Evolutionary conservation across 1,284 basidiomycete genomes (phyloP).

Genomic region (Boletus calvinii): DNA sequence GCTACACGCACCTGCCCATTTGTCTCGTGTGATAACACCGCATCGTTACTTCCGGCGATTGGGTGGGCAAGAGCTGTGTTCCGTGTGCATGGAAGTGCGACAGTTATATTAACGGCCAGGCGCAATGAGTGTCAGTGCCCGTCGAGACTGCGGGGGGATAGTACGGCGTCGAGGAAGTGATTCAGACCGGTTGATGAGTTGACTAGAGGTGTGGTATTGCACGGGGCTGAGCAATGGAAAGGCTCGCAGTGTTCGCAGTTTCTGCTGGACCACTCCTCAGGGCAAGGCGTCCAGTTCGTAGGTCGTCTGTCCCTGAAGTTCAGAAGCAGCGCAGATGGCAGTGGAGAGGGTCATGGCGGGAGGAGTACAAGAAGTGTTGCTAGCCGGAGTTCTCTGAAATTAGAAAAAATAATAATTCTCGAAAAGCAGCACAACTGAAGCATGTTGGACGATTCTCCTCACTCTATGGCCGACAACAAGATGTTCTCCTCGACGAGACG

Average conservation of each 20-base stretch:
- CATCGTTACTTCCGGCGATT: conserved; percentile 23
- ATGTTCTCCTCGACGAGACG: background rate
- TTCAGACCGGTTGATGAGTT: conserved; percentile 1
- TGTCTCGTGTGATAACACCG: conserved; percentile 1
- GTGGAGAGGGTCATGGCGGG: conserved; percentile 25
- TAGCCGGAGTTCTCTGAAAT: conserved; percentile 35
- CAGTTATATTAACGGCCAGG: conserved; percentile 27
- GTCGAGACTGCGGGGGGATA: conserved; percentile 4
- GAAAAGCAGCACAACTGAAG: conserved; percentile 17
- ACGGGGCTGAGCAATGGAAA: background rate
- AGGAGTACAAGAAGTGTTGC: conserved; percentile 31
- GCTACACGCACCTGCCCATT: conserved; percentile 14
- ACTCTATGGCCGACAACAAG: background rate
- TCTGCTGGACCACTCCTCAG: conserved; percentile 5
- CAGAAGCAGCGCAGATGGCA: conserved; percentile 12
- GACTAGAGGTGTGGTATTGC: conserved; percentile 12
- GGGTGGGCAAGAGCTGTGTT: conserved; percentile 22
- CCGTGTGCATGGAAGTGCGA: conserved; percentile 16
- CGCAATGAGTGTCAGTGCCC: conserved; percentile 8
- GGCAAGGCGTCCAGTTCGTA: background rate
- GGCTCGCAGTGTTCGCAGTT: background rate
- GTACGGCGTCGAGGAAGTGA: background rate
- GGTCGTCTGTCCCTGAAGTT: conserved; percentile 6
- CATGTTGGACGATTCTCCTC: conserved; percentile 12
- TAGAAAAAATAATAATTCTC: conserved; percentile 34